These are phyloP conservation scores for Amauroascus verrucosus DNA, from an alignment of 2,329 filamentous ascomycete genomes.

Conservation along the genomic window DNA sequence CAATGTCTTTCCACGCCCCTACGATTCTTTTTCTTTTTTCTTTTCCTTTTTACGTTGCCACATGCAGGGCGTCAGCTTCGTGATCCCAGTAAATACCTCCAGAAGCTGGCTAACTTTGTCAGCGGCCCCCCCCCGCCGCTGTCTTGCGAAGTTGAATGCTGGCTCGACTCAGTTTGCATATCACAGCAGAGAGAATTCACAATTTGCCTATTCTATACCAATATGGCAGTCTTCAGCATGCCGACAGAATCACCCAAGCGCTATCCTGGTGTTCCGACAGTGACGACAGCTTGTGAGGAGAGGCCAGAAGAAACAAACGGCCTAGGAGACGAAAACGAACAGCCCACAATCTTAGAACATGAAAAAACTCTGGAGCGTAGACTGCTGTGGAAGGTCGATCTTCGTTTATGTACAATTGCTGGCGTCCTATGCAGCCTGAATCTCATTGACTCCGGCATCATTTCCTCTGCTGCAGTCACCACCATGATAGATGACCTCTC, in stretches of 20 bases:
- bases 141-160: no score
- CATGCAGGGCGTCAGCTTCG: neutral
- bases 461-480: slow-evolving; percentile 59
- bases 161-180: no score
- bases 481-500: slow-evolving; percentile 55
- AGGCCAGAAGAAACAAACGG: neutral
- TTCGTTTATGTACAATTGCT: slow-evolving; percentile 59
- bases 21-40: neutral
- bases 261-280: neutral
- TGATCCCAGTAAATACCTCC: no score
- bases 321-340: slow-evolving; percentile 2
- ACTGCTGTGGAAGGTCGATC: slow-evolving; percentile 54
- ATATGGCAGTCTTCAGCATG: neutral
- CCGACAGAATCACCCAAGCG: neutral
- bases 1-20: neutral
- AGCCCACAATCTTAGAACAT: neutral
- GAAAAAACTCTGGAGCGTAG: slow-evolving; percentile 4
- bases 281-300: neutral
- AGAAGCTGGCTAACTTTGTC: no score
- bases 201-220: neutral
- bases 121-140: no score
- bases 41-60: neutral
- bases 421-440: slow-evolving; percentile 61
- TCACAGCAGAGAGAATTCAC: no score
- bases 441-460: slow-evolving; percentile 59